Evolutionary conservation across 2,329 filamentous ascomycete genomes (phyloP).

Genomic region (Cytospora mali): DNA sequence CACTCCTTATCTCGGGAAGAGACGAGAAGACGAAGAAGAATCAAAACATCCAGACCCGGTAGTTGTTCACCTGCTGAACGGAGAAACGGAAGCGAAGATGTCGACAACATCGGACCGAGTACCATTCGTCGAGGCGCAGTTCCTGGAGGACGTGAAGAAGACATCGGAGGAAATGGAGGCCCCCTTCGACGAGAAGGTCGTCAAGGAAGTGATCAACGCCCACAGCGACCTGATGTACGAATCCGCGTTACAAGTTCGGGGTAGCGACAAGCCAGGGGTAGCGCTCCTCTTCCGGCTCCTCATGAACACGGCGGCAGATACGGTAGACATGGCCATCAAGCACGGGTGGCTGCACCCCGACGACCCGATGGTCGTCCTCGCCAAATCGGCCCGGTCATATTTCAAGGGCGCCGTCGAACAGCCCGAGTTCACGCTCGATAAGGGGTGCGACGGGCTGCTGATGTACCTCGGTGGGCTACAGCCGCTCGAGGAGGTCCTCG

Average conservation of each 20-base stretch:
- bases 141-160: slow-evolving; percentile 23
- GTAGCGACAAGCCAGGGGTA: background rate
- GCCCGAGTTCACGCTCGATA: slow-evolving; percentile 23
- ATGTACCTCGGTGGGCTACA: slow-evolving; percentile 20
- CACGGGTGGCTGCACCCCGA: slow-evolving; percentile 20
- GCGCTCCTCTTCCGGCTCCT: slow-evolving; percentile 24
- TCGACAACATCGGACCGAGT: slow-evolving; percentile 25
- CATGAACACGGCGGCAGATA: slow-evolving; percentile 22
- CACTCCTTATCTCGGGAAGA: background rate
- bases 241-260: slow-evolving; percentile 24
- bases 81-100: slow-evolving; percentile 2
- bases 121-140: slow-evolving; percentile 26
- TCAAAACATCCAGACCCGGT: background rate
- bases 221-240: slow-evolving; percentile 25
- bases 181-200: slow-evolving; percentile 6
- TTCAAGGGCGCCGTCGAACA: slow-evolving; percentile 23
- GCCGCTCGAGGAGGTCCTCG: slow-evolving; percentile 14
- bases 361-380: slow-evolving; percentile 15
- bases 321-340: slow-evolving; percentile 19
- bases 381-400: background rate
- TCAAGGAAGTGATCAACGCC: slow-evolving; percentile 23
- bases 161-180: slow-evolving; percentile 17
- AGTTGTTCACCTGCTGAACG: no score
- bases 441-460: slow-evolving; percentile 21
- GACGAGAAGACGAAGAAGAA: background rate